Conservation (phyloP, 2,329 filamentous ascomycete species). For the Xylaria sp. region DNA sequence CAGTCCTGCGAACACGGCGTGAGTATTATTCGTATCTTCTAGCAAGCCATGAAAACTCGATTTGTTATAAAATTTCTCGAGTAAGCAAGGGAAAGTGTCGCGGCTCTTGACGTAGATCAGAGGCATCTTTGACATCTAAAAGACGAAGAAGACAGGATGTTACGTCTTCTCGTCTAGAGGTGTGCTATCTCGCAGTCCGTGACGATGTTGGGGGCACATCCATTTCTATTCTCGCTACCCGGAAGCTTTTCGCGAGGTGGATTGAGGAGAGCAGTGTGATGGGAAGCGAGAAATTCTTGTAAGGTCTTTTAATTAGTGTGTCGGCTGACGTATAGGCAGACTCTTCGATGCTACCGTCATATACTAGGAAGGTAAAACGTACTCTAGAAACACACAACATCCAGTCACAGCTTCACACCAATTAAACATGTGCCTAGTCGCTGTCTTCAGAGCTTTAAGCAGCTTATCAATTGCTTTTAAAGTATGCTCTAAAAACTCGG, state of each 20-base stretch:
- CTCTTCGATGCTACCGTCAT: background rate
- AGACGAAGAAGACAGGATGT: slow-evolving; percentile 29
- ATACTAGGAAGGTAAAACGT: slow-evolving; percentile 12
- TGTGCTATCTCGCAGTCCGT: slow-evolving; percentile 24
- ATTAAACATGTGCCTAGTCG: slow-evolving; percentile 28
- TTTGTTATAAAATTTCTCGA: slow-evolving; percentile 18
- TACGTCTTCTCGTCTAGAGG: slow-evolving; percentile 25
- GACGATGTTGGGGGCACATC: slow-evolving; percentile 18
- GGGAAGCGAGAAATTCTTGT: slow-evolving; percentile 26
- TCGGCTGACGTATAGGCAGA: slow-evolving; percentile 23
- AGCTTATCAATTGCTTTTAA: background rate
- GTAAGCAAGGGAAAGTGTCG: background rate
- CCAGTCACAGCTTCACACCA: slow-evolving; percentile 21
- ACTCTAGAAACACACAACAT: slow-evolving; percentile 26
- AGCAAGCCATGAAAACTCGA: slow-evolving; percentile 10
- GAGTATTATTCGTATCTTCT: too few relatives aligned
- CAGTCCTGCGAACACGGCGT: too few relatives aligned
- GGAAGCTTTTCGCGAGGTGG: background rate
- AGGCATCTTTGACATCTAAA: slow-evolving; percentile 30
- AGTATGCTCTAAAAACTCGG: slow-evolving; percentile 25
- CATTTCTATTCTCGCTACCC: background rate
- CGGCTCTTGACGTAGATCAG: slow-evolving; percentile 27
- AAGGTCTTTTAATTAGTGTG: slow-evolving; percentile 25
- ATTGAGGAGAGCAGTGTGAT: background rate
- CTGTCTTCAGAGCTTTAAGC: slow-evolving; percentile 1